Evolutionary conservation across 768 basidiomycete genomes (phyloP), one percentile per base, ranked within the genome.

Genomic region (Omphalotus guepiniiformis): DNA sequence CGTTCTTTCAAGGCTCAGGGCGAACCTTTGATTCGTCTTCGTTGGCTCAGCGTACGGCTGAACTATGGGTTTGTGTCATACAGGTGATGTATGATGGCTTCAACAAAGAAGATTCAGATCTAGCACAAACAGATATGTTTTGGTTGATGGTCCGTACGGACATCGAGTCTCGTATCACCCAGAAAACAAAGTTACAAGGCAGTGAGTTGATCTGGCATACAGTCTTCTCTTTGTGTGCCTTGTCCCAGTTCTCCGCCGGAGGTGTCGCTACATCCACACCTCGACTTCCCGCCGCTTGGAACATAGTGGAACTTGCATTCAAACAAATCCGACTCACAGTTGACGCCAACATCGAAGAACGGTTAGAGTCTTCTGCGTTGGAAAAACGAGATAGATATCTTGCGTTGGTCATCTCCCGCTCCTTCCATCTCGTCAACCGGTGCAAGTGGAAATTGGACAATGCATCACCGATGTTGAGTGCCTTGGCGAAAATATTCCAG

Each of bases 381-480:
- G 65, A 69, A 45, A 76, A 78, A 47, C 78, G 83, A 15, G 89
- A 93, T 59, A 64, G 72, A 6, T 94, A 93, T 58, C 66, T 92
- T 46, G 76, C 77, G 8, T 63, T 84, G 6, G 68, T 95, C 44
- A 73, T 85, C 26, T 73, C 75, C 0, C 78, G 94, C 12, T 92
- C 89, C 61, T 77, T 87, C 47, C 66, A 80, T n/a, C 63, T 98
- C 36, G 81, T 75, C 57, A 72, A 75, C 23, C 70, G 73, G n/a
- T 96, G 93, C 90, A 60, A 70, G 21, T 97, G 94, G 94, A 58
- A 60, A 11, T 70, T 89, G 23, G 66, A 75, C 12, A 73, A 78
- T 15, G 77, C 81, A 2, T 74, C 73, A 9, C 58, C 58, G 4
- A 64, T 91, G 49, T 78, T 95, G 57, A 75, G 74, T 42, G 71